Conservation (phyloP, 768 basidiomycete genomes). For the Pholiota microspora region DNA sequence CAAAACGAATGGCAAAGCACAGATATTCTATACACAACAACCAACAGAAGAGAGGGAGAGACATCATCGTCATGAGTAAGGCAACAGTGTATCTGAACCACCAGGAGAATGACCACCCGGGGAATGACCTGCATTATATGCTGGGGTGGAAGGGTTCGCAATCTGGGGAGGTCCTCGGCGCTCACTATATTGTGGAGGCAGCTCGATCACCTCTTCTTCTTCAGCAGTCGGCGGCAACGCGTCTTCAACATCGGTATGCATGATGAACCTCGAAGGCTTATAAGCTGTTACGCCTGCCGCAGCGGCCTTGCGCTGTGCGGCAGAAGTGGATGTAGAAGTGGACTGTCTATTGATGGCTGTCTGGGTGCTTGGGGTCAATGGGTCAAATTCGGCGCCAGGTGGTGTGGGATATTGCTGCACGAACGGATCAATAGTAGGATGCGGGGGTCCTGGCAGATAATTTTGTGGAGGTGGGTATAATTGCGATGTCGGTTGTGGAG, state of each 20-base stretch:
- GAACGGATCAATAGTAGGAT: conserved; percentile 16
- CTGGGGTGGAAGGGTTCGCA: background rate
- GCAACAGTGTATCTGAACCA: background rate
- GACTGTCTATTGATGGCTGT: conserved; percentile 1
- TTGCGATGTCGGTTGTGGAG: background rate
- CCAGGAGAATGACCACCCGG: conserved; percentile 15
- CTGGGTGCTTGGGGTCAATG: conserved; percentile 4
- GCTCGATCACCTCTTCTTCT: conserved; percentile 61
- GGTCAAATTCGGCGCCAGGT: conserved; percentile 1
- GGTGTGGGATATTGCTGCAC: conserved; percentile 1
- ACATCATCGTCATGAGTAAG: conserved; percentile 10
- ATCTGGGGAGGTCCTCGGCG: conserved; percentile 29
- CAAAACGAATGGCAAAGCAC: background rate
- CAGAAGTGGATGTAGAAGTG: conserved; percentile 25
- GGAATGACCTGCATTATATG: too few relatives aligned
- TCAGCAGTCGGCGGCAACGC: conserved; percentile 36
- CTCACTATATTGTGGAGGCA: conserved; percentile 74
- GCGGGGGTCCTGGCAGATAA: conserved; percentile 17
- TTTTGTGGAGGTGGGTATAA: conserved; percentile 7
- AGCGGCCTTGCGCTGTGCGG: conserved; percentile 51
- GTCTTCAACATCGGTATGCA: conserved; percentile 73
- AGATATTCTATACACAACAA: conserved; percentile 3
- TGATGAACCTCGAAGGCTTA: conserved; percentile 52
- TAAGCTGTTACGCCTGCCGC: conserved; percentile 46
- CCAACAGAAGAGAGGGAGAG: background rate